Evolutionary conservation across 805 yeast species (phyloP).

Genomic region (Hanseniaspora lachancei): DNA sequence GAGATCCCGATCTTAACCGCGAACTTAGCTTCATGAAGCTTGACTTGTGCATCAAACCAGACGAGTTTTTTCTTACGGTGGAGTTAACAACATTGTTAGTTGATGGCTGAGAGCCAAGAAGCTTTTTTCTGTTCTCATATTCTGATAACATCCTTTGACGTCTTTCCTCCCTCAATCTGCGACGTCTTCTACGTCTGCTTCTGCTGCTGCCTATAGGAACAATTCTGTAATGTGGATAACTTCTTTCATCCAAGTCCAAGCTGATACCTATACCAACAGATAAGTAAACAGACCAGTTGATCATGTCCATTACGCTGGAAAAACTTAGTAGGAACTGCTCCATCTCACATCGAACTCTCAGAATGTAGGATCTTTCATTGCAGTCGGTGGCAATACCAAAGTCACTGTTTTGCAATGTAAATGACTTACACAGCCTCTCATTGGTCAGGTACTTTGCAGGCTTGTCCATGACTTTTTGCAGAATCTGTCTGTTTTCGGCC

Average conservation of each 20-base stretch:
- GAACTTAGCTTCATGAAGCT: constrained; percentile 5
- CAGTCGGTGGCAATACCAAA: constrained; percentile 81
- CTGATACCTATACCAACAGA: constrained; percentile 69
- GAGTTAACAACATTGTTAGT: not conserved
- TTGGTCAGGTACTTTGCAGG: constrained; percentile 23
- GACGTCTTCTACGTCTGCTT: constrained; percentile 22
- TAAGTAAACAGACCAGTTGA: constrained; percentile 65
- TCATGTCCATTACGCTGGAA: constrained; percentile 46
- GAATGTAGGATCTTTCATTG: constrained; percentile 50
- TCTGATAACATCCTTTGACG: not conserved
- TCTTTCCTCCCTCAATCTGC: constrained; percentile 8
- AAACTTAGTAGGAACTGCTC: constrained; percentile 69
- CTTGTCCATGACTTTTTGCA: constrained; percentile 17
- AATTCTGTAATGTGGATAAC: constrained; percentile 61
- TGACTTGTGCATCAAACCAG: not conserved
- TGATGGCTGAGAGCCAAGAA: no score
- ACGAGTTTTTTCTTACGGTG: not conserved
- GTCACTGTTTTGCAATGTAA: constrained; percentile 70
- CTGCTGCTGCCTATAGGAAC: constrained; percentile 65
- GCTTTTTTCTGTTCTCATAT: not conserved
- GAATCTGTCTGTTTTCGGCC: constrained; percentile 21
- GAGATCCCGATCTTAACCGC: constrained; percentile 6
- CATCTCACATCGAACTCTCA: constrained; percentile 67
- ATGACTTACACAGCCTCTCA: constrained; percentile 41
- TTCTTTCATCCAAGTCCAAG: constrained; percentile 59